Base-by-base conservation (phyloP, 2,329 filamentous ascomycete genomes). In the Neurospora sp. region DNA sequence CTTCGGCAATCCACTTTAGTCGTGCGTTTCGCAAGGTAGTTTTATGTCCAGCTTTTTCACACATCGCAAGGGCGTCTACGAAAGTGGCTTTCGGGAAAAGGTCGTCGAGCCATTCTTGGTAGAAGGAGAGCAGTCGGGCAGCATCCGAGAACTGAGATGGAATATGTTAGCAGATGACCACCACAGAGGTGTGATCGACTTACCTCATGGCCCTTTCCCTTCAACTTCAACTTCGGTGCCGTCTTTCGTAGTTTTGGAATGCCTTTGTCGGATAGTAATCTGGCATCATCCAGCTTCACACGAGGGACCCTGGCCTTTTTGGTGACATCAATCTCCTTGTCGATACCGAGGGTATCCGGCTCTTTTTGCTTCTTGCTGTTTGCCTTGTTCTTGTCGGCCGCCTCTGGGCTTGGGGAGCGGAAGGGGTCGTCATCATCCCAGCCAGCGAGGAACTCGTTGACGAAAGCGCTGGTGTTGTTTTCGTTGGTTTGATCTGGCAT, bases 51-150 rank as follows among this genome's bases (percentile, higher is more conserved):
- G 93, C 85, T 80, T 97, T 97, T 79, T 99, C 96, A 2, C 98
- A 92, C 83, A 98, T 97, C 46, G 86, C 83, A 6, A 98, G 83
- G 2, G 92, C 96, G 76, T 99, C 96, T 66, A 92, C 87, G 77
- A 99, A 99, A 77, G 93, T 95, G 5, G 95, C 96, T 77, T 96
- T 93, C 12, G 96, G 96, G 77, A 94, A 99, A 12, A 99, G 84
- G 77, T 97, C 93, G 80, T 99, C 95, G 1, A 99, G 90, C 96
- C 96, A 99, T 69, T 97, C 81, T 78, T 98, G 96, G 78, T 98
- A 99, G 78, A 96, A 92, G 33, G 92, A 92, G 66, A 99, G 85
- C 33, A 99, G 85, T 17, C 89, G 88, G 0, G 90, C 87, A 11
- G 93, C 88, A 77, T 99, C 96, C 19, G 91, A 90, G 80, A 96